Percentiles rank a stretch among this genome's conserved stretches.
phyloP scores from a whole-genome alignment of 2,329 filamentous ascomycete species.

The Fusarium proliferatum region DNA sequence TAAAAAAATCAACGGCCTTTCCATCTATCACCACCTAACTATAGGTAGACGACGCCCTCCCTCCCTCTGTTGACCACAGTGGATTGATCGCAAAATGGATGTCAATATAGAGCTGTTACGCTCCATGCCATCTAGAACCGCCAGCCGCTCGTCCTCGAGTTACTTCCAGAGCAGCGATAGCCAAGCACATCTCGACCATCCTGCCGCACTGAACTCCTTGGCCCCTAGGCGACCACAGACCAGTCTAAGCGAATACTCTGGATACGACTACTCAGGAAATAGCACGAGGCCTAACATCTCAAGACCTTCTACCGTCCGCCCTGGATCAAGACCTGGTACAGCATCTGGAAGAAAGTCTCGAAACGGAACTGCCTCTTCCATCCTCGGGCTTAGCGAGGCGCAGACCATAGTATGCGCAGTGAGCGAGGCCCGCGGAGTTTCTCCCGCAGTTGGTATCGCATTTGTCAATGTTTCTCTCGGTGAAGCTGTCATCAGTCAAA shows the following conservation, averaged over 20 bases:
- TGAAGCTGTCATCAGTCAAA: slow-evolving; percentile 87
- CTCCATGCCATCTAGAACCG: slow-evolving; percentile 7
- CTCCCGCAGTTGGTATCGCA: slow-evolving; percentile 84
- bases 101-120: slow-evolving; percentile 6
- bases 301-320: slow-evolving; percentile 33
- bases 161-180: slow-evolving; percentile 39
- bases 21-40: not conserved
- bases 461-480: slow-evolving; percentile 89
- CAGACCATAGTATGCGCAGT: slow-evolving; percentile 89
- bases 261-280: slow-evolving; percentile 25
- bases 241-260: slow-evolving; percentile 3
- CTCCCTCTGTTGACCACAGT: not conserved
- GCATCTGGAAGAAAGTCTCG: slow-evolving; percentile 59
- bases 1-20: too few species aligned
- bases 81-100: not conserved
- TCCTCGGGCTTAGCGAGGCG: slow-evolving; percentile 60
- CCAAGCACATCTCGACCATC: not conserved
- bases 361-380: slow-evolving; percentile 49
- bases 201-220: not conserved
- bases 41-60: too few species aligned
- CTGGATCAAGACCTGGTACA: slow-evolving; percentile 51
- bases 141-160: slow-evolving; percentile 30
- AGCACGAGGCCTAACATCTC: slow-evolving; percentile 35
- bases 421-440: slow-evolving; percentile 86
- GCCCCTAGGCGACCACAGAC: not conserved